A percentile compares a stretch with the other conserved stretches of the same genome.
Conservation (phyloP, 495 filamentous ascomycete species). For the Xylaria castorea region DNA sequence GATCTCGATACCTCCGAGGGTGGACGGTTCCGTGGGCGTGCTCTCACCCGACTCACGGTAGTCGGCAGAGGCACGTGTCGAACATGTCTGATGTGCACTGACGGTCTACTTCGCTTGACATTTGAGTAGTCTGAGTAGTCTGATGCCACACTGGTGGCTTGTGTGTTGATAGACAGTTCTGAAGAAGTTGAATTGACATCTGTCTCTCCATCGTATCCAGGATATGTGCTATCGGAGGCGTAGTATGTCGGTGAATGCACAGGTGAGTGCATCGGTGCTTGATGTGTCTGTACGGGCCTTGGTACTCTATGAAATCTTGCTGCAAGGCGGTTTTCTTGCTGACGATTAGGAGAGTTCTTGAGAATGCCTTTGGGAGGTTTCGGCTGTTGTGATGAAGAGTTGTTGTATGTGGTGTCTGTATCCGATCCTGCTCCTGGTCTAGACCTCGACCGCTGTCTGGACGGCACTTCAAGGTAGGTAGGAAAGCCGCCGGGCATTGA, state of each 20-base stretch:
- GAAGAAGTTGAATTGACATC: constrained; percentile 54
- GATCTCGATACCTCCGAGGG: constrained; percentile 39
- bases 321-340: constrained; percentile 35
- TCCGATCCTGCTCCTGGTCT: constrained; percentile 31
- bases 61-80: constrained; percentile 37
- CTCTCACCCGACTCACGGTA: constrained; percentile 37
- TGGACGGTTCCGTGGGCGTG: constrained; percentile 39
- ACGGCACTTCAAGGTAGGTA: constrained; percentile 30
- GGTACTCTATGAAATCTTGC: constrained; percentile 41
- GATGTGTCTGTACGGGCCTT: constrained; percentile 28
- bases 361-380: constrained; percentile 39
- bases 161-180: constrained; percentile 52
- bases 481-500: constrained; percentile 41
- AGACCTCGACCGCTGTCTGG: constrained; percentile 30
- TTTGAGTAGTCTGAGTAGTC: constrained; percentile 41
- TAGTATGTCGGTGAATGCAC: constrained; percentile 41
- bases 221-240: constrained; percentile 37
- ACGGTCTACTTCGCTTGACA: constrained; percentile 35
- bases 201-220: constrained; percentile 41
- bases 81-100: constrained; percentile 41
- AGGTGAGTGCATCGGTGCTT: constrained; percentile 23
- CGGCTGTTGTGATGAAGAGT: constrained; percentile 13
- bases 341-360: constrained; percentile 36
- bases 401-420: constrained; percentile 27
- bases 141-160: constrained; percentile 49